Evolutionary conservation across 345 rosid species (phyloP), one percentile per base, ranked within the genome.

Genomic region (Clausena lansium): DNA sequence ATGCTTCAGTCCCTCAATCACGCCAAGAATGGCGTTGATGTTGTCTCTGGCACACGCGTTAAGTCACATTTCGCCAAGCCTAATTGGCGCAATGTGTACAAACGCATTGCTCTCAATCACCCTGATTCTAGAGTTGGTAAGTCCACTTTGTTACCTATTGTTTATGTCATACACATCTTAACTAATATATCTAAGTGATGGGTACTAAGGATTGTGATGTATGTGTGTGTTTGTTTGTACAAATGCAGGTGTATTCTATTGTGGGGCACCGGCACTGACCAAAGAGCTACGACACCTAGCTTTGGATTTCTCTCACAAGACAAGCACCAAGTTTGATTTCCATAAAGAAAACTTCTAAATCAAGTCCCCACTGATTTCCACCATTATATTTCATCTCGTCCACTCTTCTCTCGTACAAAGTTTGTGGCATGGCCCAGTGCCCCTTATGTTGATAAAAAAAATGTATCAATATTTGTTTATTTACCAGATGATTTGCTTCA

Each of bases 11-110:
- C 95, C 22, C 76, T 93, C 24, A 85, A 87, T 50, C 98, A 90
- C 71, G 93, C 97, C 20, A 91, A 90, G 76, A 90, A 88, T 45
- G 95, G 95, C 0, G 89, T 91, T 2, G 98, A 93, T 36, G 73
- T 93, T 14, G 98, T 93, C 47, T 91, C 98, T 8, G 95, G 95
- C 7, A 93, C 95, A 0, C 81, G 90, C 24, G 98, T 93, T 13
- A 93, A 85, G 88, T 87, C 98, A 4, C 98, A 90, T 75, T 93
- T 91, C 19, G 98, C 95, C 63, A 93, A 87, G 85, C 93, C 95
- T 38, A 79, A 91, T 54, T 93, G 98, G 98, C 86, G 89, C 59
- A 84, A 57, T 33, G 98, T 93, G 61, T 93, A 87, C 84, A 90
- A 93, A 83, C 80, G 81, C 38, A 79, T 89, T 70, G 95, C 97